These are phyloP conservation scores for Gynochthodes officinalis DNA, from an alignment of 257 asterid species.

Conservation along the genomic window DNA sequence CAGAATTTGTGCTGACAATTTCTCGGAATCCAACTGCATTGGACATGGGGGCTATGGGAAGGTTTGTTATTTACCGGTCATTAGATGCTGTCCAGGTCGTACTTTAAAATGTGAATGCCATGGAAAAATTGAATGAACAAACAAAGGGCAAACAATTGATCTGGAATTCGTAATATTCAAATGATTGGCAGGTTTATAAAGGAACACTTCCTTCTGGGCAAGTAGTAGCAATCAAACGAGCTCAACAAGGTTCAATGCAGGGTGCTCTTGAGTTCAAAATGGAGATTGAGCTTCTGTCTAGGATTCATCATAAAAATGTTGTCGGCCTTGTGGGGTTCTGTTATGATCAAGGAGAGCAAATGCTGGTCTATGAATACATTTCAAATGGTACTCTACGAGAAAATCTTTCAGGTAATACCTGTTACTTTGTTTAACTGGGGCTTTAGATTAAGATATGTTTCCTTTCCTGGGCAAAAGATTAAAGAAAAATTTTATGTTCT, in stretches of 20 bases:
- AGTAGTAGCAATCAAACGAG: constrained; percentile 82
- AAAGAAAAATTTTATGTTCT: background rate
- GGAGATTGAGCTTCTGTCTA: constrained; percentile 85
- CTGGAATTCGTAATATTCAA: constrained; percentile 7
- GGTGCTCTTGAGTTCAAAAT: constrained; percentile 84
- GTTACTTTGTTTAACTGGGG: background rate
- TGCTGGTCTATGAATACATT: constrained; percentile 81
- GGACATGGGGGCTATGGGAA: constrained; percentile 91
- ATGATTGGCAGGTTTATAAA: constrained; percentile 59
- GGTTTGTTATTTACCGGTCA: constrained; percentile 34
- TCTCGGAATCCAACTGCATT: constrained; percentile 70
- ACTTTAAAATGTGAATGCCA: background rate
- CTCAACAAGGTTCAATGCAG: constrained; percentile 92
- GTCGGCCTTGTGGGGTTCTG: constrained; percentile 93
- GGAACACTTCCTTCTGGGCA: constrained; percentile 54
- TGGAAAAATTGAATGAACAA: background rate
- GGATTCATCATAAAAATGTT: constrained; percentile 86
- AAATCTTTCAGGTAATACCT: constrained; percentile 55
- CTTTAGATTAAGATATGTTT: background rate
- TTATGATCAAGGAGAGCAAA: constrained; percentile 90
- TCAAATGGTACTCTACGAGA: constrained; percentile 80
- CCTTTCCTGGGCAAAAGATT: background rate
- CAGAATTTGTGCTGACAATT: constrained; percentile 56
- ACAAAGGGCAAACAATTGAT: background rate
- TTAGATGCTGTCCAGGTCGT: background rate